Conservation (phyloP, 2,329 filamentous ascomycete species). For the Cytospora chrysosperma region DNA sequence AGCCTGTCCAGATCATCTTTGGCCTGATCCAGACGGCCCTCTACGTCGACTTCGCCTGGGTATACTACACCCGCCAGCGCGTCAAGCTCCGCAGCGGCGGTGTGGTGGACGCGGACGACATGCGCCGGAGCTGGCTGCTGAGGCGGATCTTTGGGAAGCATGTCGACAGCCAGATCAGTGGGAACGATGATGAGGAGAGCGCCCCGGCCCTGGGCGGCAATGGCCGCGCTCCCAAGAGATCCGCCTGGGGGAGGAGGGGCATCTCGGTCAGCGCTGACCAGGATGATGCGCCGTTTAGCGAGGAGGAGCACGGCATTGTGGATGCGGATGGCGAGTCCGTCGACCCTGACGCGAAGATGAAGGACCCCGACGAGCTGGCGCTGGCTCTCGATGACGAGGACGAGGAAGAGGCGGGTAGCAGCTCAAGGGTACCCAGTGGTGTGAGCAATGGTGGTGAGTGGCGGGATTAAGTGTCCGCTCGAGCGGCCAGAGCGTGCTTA, state of each 20-base stretch:
- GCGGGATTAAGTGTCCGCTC: conserved; percentile 29
- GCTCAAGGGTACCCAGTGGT: conserved; percentile 36
- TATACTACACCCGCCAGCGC: conserved; percentile 89
- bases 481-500: neutral
- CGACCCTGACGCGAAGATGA: conserved; percentile 65
- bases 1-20: conserved; percentile 77
- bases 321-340: conserved; percentile 35
- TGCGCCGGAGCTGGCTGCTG: conserved; percentile 81
- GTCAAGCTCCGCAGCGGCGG: conserved; percentile 90
- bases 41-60: conserved; percentile 94
- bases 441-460: conserved; percentile 49
- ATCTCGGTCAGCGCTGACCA: conserved; percentile 65
- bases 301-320: conserved; percentile 41
- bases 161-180: conserved; percentile 48
- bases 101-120: conserved; percentile 85
- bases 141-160: conserved; percentile 70
- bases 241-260: conserved; percentile 63
- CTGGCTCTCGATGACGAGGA: conserved; percentile 59
- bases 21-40: conserved; percentile 86
- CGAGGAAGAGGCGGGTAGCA: conserved; percentile 42
- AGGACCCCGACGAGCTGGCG: conserved; percentile 64
- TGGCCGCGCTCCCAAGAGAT: conserved; percentile 34
- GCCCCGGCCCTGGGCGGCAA: conserved; percentile 48
- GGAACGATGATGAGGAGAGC: conserved; percentile 59
- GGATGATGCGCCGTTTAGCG: conserved; percentile 42